phyloP scores from a whole-genome alignment of 2,329 filamentous ascomycete species.

The Fusarium virguliforme region DNA sequence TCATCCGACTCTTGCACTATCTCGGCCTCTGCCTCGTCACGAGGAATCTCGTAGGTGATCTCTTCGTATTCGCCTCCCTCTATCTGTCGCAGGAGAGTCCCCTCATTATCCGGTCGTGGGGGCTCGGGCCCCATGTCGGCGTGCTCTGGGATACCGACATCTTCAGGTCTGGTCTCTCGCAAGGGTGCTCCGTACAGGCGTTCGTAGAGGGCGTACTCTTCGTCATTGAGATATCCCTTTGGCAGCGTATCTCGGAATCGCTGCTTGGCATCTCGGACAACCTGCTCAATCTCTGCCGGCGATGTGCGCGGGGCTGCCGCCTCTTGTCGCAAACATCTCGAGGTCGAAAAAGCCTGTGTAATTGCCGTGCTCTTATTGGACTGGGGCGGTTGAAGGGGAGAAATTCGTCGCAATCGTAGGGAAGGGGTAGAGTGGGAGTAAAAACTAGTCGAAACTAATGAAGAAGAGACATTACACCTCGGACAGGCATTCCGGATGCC shows the following conservation, averaged over 20 bases:
- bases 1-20: slow-evolving; percentile 47
- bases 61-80: slow-evolving; percentile 75
- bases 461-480: slow-evolving; percentile 46
- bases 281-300: slow-evolving; percentile 67
- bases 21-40: slow-evolving; percentile 21
- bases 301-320: slow-evolving; percentile 25
- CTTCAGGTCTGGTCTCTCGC: slow-evolving; percentile 72
- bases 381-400: slow-evolving; percentile 35
- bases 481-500: slow-evolving; percentile 56
- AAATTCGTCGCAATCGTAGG: slow-evolving; percentile 37
- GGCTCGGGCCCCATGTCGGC: slow-evolving; percentile 55
- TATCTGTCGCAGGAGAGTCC: slow-evolving; percentile 68
- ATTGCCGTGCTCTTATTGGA: slow-evolving; percentile 50
- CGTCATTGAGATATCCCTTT: slow-evolving; percentile 75
- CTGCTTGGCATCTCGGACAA: slow-evolving; percentile 81
- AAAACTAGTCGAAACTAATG: slow-evolving; percentile 32
- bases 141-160: slow-evolving; percentile 67
- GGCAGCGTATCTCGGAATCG: slow-evolving; percentile 85
- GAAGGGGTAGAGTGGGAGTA: slow-evolving; percentile 33
- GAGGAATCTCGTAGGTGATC: slow-evolving; percentile 64
- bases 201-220: slow-evolving; percentile 84
- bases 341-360: slow-evolving; percentile 53
- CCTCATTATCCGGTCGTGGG: slow-evolving; percentile 54
- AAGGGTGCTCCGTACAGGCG: slow-evolving; percentile 85
- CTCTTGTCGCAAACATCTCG: slow-evolving; percentile 48